Percentiles rank a stretch among this genome's conserved stretches.
These are phyloP conservation scores for Solanum virginianum DNA, from an alignment of 257 asterid genomes.

Conservation along the genomic window DNA sequence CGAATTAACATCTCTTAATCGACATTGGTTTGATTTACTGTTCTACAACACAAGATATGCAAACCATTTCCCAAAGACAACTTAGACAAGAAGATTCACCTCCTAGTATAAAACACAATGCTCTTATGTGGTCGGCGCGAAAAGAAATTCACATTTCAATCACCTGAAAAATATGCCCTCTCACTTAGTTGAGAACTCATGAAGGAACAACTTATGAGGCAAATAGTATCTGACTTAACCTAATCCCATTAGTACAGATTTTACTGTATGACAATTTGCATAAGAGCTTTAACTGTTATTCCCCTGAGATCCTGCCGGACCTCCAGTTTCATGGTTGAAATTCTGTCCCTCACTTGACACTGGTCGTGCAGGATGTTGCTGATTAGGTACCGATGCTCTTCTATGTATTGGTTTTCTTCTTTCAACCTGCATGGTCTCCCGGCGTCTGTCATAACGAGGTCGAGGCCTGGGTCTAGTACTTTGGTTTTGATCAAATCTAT, in stretches of 20 bases:
- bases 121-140: background rate
- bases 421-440: slow-evolving; percentile 66
- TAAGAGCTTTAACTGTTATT: background rate
- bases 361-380: slow-evolving; percentile 14
- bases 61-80: background rate
- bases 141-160: background rate
- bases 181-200: background rate
- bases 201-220: background rate
- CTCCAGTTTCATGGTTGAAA: background rate
- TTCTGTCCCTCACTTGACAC: slow-evolving; percentile 2
- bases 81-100: background rate
- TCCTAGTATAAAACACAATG: background rate
- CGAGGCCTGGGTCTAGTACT: slow-evolving; percentile 49
- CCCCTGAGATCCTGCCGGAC: slow-evolving; percentile 14
- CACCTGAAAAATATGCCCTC: background rate
- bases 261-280: background rate
- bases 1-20: background rate
- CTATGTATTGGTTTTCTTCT: slow-evolving; percentile 30
- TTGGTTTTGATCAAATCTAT: slow-evolving; percentile 46
- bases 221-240: background rate
- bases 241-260: background rate
- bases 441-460: slow-evolving; percentile 70
- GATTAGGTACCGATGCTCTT: slow-evolving; percentile 8
- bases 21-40: background rate
- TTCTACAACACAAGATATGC: background rate